Evolutionary conservation across 345 rosid genomes (phyloP), one percentile per base, ranked within the genome.

Genomic region (Salix caprea): DNA sequence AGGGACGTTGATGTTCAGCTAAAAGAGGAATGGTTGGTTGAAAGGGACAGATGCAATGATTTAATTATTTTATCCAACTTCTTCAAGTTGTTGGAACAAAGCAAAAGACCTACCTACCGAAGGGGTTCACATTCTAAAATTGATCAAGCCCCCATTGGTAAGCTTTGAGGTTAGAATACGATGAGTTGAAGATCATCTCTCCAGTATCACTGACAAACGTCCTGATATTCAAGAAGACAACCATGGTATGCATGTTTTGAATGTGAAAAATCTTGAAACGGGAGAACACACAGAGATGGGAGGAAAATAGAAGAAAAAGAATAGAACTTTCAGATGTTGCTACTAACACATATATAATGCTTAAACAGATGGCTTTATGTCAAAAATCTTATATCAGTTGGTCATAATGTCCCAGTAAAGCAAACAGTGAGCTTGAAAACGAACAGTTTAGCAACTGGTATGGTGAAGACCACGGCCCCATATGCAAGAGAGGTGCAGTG

Each of bases 1-100:
- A 92, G 97, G 91, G 97, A 95, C 73, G 85, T 91, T 75, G 84
- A 85, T 65, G 88, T 95, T 81, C 80, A 78, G 74, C 90, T 95
- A 83, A 85, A 87, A 84, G 96, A 91, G 76, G 91, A 93, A 71
- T 91, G 93, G 96, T 82, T 95, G 72, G 82, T 78, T 73, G 86
- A 88, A 74, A 89, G 97, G 84, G 89, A 91, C 34, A 48, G 84
- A 52, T 24, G 86, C 81, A 86, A 89, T 65, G 99, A 90, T 85
- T 86, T 91, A 73, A 56, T 67, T 61, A 82, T 77, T 75, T 67
- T 93, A 13, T 86, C 93, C 50, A 76, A 84, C 82, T 84, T 91
- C 58, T 64, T 88, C 73, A 77, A 82, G 68, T 74, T 73, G 75
- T 75, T 86, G 83, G 82, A 80, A 81, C 79, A 81, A 75, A 75